Evolutionary conservation across 176 grass and related monocot genomes (phyloP).

Genomic region (Phragmites australis): DNA sequence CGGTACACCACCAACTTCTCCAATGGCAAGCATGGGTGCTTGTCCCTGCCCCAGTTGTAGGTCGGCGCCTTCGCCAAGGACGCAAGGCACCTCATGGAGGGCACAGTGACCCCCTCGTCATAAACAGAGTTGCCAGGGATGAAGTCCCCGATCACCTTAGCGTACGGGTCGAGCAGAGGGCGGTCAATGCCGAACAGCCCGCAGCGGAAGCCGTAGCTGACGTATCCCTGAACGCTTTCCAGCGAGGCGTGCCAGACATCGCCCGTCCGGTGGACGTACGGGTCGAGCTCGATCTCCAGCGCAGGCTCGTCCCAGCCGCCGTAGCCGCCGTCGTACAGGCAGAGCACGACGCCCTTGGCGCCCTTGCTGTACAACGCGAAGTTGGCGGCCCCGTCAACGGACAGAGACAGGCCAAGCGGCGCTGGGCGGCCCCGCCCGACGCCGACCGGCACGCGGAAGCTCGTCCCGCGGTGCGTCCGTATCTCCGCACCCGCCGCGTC

Average conservation of each 20-base stretch:
- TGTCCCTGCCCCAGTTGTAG: conserved; percentile 67
- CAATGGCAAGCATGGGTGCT: conserved; percentile 55
- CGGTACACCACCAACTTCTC: conserved; percentile 88
- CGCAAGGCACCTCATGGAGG: conserved; percentile 56
- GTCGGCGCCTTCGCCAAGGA: conserved; percentile 34
- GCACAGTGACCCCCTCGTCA: conserved; percentile 37
- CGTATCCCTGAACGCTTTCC: conserved; percentile 50
- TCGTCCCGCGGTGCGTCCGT: conserved; percentile 59
- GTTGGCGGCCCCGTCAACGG: conserved; percentile 56
- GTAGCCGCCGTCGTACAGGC: conserved; percentile 42
- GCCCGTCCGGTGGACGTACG: conserved; percentile 67
- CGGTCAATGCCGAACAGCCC: conserved; percentile 49
- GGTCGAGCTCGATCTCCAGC: conserved; percentile 81
- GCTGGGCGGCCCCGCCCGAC: conserved; percentile 63
- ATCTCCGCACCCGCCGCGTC: conserved; percentile 50
- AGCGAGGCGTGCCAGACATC: conserved; percentile 76
- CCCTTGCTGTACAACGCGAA: conserved; percentile 75
- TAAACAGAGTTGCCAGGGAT: conserved; percentile 37
- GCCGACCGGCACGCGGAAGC: conserved; percentile 76
- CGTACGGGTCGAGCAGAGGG: conserved; percentile 76
- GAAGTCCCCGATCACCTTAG: conserved; percentile 62
- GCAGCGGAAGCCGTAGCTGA: conserved; percentile 73
- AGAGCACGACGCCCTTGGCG: conserved; percentile 61
- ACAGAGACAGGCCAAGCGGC: conserved; percentile 67
- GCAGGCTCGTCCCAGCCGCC: conserved; percentile 39